Percentiles rank a stretch among this genome's conserved stretches.
Conservation (phyloP, 2,329 filamentous ascomycete genomes). For the Cladosporium sp. region DNA sequence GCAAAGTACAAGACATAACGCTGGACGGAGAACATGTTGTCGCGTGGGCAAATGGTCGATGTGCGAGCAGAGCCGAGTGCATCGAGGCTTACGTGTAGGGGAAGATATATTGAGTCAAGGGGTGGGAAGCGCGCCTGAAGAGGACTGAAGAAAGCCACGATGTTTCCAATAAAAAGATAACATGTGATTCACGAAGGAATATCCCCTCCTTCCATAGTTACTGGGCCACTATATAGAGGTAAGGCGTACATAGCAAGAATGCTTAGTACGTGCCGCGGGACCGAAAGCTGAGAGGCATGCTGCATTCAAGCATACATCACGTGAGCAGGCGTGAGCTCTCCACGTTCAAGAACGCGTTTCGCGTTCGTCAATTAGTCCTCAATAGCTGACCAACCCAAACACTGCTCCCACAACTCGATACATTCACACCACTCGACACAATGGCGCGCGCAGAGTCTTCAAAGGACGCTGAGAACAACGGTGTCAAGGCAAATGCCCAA, state of each 20-base stretch:
- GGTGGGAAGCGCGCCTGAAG: neutral
- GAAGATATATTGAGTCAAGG: neutral
- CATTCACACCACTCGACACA: neutral
- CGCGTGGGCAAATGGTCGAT: neutral
- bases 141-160: neutral
- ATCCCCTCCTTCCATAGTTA: neutral
- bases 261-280: neutral
- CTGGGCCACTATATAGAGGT: neutral
- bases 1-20: conserved; percentile 40
- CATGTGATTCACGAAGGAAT: neutral
- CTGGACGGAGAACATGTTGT: conserved; percentile 41
- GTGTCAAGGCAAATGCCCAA: conserved; percentile 43
- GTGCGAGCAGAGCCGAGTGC: neutral
- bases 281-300: neutral
- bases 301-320: neutral
- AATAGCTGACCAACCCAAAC: neutral
- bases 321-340: conserved; percentile 1
- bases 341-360: neutral
- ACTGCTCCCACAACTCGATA: neutral
- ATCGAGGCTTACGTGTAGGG: neutral
- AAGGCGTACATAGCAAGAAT: conserved; percentile 2
- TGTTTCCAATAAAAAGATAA: neutral
- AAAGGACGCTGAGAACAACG: conserved; percentile 47
- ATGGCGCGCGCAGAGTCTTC: conserved; percentile 54
- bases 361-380: neutral